Evolutionary conservation across 164 flowering plant genomes (phyloP).

Genomic region (Echeveria elegans): DNA sequence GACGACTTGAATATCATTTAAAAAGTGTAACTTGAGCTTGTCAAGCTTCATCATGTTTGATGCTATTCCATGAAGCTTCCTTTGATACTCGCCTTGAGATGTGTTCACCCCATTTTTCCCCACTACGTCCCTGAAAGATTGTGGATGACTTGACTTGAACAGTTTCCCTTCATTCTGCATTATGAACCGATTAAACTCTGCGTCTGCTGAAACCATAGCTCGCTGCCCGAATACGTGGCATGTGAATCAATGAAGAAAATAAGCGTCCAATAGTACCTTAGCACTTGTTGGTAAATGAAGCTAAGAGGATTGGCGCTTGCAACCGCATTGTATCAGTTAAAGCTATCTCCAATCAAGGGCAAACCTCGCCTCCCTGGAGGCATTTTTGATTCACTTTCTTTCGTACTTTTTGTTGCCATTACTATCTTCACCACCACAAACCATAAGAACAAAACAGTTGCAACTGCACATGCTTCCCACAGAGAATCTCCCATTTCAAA

Average conservation of each 20-base stretch:
- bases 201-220: conserved; percentile 80
- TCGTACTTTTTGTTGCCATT: not conserved
- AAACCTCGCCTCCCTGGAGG: conserved; percentile 78
- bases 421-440: not conserved
- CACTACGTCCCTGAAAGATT: conserved; percentile 74
- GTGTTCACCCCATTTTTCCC: conserved; percentile 82
- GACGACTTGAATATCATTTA: conserved; percentile 54
- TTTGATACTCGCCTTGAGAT: conserved; percentile 74
- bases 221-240: conserved; percentile 61
- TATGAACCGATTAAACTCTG: conserved; percentile 55
- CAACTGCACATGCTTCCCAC: not conserved
- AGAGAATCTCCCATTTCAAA: conserved; percentile 1
- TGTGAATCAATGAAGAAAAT: no score
- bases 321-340: conserved; percentile 64
- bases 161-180: conserved; percentile 84
- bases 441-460: not conserved
- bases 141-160: conserved; percentile 78
- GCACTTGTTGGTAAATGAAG: conserved; percentile 56
- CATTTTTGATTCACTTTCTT: conserved; percentile 18
- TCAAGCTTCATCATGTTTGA: conserved; percentile 72
- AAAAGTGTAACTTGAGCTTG: conserved; percentile 53
- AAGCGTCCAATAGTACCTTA: conserved; percentile 29
- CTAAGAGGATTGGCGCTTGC: conserved; percentile 71
- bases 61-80: conserved; percentile 66
- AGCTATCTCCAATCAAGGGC: conserved; percentile 70